Percentiles rank a stretch among this genome's conserved stretches.
These are phyloP conservation scores for Phytophthora pinifolia DNA, from an alignment of 352 stramenopile species.

Conservation along the genomic window DNA sequence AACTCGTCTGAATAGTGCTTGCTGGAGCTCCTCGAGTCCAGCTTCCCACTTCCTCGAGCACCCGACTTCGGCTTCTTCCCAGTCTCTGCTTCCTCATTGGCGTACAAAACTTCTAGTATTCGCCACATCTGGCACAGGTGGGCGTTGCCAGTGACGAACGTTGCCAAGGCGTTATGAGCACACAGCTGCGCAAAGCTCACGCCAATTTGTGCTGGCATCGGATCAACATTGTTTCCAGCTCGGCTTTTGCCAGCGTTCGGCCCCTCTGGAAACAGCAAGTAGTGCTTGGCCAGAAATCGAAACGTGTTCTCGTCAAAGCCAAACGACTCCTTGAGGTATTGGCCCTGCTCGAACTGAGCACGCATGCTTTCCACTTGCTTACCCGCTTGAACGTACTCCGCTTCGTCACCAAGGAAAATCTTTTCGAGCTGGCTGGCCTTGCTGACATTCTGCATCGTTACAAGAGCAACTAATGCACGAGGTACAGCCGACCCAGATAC, in stretches of 20 bases:
- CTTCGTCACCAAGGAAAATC: slow-evolving; percentile 69
- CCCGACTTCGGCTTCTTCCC: slow-evolving; percentile 7
- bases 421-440: slow-evolving; percentile 61
- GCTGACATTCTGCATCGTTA: slow-evolving; percentile 78
- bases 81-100: slow-evolving; percentile 34
- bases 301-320: slow-evolving; percentile 88
- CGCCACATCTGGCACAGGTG: slow-evolving; percentile 88
- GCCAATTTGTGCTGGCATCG: slow-evolving; percentile 3
- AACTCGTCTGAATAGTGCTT: slow-evolving; percentile 17
- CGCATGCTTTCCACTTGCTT: slow-evolving; percentile 62
- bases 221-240: slow-evolving; percentile 14
- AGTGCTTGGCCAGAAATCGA: slow-evolving; percentile 78
- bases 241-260: slow-evolving; percentile 5
- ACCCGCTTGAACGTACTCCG: slow-evolving; percentile 52
- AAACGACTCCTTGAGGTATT: slow-evolving; percentile 78
- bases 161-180: slow-evolving; percentile 79
- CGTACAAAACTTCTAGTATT: slow-evolving; percentile 78
- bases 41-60: slow-evolving; percentile 4
- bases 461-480: slow-evolving; percentile 62
- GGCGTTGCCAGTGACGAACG: slow-evolving; percentile 69
- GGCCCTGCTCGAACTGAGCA: slow-evolving; percentile 61
- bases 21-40: neutral
- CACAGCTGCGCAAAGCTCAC: slow-evolving; percentile 75
- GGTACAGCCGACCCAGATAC: slow-evolving; percentile 34
- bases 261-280: slow-evolving; percentile 44